Evolutionary conservation across 495 filamentous ascomycete species (phyloP).

Genomic region (Hypoxylon fragiforme): DNA sequence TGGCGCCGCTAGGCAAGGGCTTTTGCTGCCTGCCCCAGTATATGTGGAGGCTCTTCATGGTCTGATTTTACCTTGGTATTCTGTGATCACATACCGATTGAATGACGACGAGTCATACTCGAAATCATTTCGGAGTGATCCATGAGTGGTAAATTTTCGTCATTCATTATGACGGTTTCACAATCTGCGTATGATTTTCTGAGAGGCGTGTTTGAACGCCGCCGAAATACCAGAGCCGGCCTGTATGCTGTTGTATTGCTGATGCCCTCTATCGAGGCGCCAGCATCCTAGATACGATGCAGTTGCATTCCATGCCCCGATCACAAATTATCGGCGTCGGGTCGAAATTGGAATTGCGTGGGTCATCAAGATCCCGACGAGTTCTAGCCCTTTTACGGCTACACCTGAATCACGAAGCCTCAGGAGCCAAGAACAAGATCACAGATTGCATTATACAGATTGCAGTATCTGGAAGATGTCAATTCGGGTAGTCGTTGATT

Average conservation of each 20-base stretch:
- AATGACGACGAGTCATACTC: not conserved
- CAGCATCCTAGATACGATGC: not conserved
- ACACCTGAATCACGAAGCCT: conserved; percentile 5
- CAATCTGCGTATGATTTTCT: conserved; percentile 6
- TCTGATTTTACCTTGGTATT: conserved; percentile 6
- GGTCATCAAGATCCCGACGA: not conserved
- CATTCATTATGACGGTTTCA: conserved; percentile 1
- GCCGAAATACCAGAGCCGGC: not conserved
- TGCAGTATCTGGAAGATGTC: conserved; percentile 7
- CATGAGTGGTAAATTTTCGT: not conserved
- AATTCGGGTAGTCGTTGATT: conserved; percentile 3
- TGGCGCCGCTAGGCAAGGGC: conserved; percentile 1
- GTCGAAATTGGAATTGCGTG: conserved; percentile 3
- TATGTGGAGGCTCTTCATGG: not conserved
- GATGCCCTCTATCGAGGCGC: conserved; percentile 5
- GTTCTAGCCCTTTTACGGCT: conserved; percentile 8
- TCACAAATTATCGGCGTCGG: not conserved
- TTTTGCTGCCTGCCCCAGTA: conserved; percentile 1
- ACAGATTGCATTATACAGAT: no score
- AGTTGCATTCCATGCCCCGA: conserved; percentile 8
- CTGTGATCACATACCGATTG: conserved; percentile 7
- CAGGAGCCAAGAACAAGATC: conserved; percentile 8
- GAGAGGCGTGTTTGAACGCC: conserved; percentile 3
- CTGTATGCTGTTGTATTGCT: not conserved
- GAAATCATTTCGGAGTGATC: conserved; percentile 5